Percentiles rank a stretch among this genome's conserved stretches.
Conservation (phyloP, 768 basidiomycete species). For the Trametopsis cervina region DNA sequence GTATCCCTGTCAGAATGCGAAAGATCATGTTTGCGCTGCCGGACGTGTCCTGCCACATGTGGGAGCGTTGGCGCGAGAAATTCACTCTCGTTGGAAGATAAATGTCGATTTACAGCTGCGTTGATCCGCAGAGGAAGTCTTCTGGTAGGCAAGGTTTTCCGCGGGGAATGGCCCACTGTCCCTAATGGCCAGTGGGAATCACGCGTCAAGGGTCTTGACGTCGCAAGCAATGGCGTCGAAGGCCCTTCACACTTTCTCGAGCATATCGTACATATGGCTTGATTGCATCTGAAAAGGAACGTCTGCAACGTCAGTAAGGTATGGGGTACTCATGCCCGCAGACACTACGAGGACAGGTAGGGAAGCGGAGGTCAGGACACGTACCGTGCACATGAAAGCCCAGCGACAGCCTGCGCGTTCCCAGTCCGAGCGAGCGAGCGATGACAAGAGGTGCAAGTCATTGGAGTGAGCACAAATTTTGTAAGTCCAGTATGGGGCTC, state of each 20-base stretch:
- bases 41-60: background rate
- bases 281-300: constrained; percentile 22
- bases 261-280: constrained; percentile 29
- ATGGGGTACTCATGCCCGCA: background rate
- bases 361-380: background rate
- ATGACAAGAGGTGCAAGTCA: constrained; percentile 13
- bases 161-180: background rate
- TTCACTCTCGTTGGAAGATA: background rate
- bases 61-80: background rate
- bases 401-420: constrained; percentile 2
- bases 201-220: background rate
- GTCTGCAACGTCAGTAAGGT: background rate
- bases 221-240: no score
- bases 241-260: constrained; percentile 30
- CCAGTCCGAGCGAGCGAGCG: constrained; percentile 9
- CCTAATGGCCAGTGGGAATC: background rate
- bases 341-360: background rate
- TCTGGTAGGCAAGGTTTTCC: background rate
- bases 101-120: no score
- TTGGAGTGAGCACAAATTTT: background rate
- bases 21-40: background rate
- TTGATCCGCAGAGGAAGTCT: background rate
- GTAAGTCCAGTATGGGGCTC: background rate
- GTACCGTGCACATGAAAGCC: constrained; percentile 11
- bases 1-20: background rate